phyloP scores from a whole-genome alignment of 2,329 filamentous ascomycete species.

The Fusarium hainanense region DNA sequence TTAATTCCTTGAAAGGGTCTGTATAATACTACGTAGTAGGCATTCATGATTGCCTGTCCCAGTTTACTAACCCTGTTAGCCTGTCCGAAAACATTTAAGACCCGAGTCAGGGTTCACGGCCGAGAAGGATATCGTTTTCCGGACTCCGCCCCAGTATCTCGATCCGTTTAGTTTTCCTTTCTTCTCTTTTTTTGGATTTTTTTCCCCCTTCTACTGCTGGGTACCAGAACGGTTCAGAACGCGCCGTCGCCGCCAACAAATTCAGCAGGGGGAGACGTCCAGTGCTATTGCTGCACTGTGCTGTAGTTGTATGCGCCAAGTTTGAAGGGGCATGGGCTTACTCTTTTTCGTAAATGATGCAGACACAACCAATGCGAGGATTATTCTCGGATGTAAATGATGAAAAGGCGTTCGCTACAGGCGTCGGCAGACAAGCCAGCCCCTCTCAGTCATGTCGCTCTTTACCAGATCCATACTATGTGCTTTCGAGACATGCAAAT shows the following conservation, averaged over 20 bases:
- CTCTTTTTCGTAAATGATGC: slow-evolving; percentile 14
- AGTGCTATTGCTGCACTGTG: slow-evolving; percentile 10
- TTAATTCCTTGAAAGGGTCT: slow-evolving; percentile 17
- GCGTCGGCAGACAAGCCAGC: slow-evolving; percentile 7
- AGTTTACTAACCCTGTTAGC: slow-evolving; percentile 13
- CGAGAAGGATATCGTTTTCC: slow-evolving; percentile 28
- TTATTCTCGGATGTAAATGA: slow-evolving; percentile 26
- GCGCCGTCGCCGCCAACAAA: slow-evolving; percentile 23
- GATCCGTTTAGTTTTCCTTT: slow-evolving; percentile 3
- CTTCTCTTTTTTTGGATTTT: background rate
- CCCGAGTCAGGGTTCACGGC: slow-evolving; percentile 31
- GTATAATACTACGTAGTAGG: background rate
- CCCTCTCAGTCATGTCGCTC: slow-evolving; percentile 16
- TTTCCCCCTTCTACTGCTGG: slow-evolving; percentile 1
- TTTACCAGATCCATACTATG: slow-evolving; percentile 19
- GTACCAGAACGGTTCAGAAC: slow-evolving; percentile 12
- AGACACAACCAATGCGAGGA: slow-evolving; percentile 17
- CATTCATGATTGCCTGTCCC: slow-evolving; percentile 13
- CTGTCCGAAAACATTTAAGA: slow-evolving; percentile 29
- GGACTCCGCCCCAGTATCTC: slow-evolving; percentile 16
- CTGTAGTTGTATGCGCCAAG: background rate
- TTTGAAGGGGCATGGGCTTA: slow-evolving; percentile 4
- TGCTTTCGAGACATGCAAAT: slow-evolving; percentile 22
- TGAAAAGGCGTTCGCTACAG: slow-evolving; percentile 30
- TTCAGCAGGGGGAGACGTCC: slow-evolving; percentile 11